These are phyloP conservation scores for Esteya vermicola DNA, from an alignment of 2,329 filamentous ascomycete genomes.

Conservation along the genomic window DNA sequence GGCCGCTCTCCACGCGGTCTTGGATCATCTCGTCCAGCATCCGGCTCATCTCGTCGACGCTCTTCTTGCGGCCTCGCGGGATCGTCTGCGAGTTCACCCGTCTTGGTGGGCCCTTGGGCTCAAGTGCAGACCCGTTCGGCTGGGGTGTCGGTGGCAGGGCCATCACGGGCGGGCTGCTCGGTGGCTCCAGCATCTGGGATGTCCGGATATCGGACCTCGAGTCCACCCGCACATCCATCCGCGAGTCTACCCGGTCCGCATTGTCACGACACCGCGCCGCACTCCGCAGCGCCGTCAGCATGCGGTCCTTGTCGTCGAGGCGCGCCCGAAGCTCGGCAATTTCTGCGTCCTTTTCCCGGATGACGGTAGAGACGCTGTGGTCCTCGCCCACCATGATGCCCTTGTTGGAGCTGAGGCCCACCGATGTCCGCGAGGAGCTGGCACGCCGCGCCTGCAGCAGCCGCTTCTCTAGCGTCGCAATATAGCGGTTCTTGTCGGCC, in stretches of 20 bases:
- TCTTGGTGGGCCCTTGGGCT: too few species aligned
- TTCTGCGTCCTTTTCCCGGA: slow-evolving; percentile 84
- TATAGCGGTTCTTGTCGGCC: slow-evolving; percentile 93
- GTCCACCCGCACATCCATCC: slow-evolving; percentile 9
- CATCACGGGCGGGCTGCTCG: slow-evolving; percentile 14
- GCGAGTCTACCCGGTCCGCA: slow-evolving; percentile 41
- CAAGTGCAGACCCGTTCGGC: slow-evolving; percentile 1
- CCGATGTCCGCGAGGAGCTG: slow-evolving; percentile 76
- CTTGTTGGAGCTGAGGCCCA: slow-evolving; percentile 46
- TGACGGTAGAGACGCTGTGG: slow-evolving; percentile 53
- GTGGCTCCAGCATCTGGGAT: slow-evolving; percentile 18
- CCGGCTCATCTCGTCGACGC: slow-evolving; percentile 82
- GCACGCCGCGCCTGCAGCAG: slow-evolving; percentile 79
- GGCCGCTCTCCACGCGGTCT: slow-evolving; percentile 65
- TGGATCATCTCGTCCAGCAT: slow-evolving; percentile 96
- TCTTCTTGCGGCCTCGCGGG: slow-evolving; percentile 42
- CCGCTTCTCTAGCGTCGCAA: slow-evolving; percentile 82
- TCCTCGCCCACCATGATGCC: slow-evolving; percentile 64
- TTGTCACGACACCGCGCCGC: slow-evolving; percentile 76
- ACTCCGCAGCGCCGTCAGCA: slow-evolving; percentile 74
- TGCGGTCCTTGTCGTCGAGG: slow-evolving; percentile 88
- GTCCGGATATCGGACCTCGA: slow-evolving; percentile 16
- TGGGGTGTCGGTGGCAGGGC: slow-evolving; percentile 11
- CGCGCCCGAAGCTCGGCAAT: slow-evolving; percentile 81
- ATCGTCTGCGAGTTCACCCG: neutral